Evolutionary conservation across 805 yeast genomes (phyloP).

Genomic region (Barnettozyma salicaria): DNA sequence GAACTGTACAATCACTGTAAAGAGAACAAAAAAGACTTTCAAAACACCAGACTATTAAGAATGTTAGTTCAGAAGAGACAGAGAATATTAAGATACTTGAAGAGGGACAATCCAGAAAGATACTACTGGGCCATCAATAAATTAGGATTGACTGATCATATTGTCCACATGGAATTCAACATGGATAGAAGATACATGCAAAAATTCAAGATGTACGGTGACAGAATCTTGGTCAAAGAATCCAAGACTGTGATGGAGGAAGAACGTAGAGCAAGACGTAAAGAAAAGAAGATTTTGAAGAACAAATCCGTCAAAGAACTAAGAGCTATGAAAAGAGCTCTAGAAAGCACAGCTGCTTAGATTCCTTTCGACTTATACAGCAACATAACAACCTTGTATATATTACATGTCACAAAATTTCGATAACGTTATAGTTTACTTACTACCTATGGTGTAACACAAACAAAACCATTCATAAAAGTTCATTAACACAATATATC

Average conservation of each 20-base stretch:
- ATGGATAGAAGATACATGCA: slow-evolving; percentile 75
- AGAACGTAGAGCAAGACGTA: slow-evolving; percentile 41
- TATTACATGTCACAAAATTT: background rate
- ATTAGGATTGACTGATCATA: slow-evolving; percentile 79
- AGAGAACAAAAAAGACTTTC: slow-evolving; percentile 65
- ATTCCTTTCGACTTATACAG: no score
- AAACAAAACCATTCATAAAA: background rate
- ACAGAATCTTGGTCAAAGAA: slow-evolving; percentile 54
- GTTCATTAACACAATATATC: no score
- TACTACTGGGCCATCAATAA: slow-evolving; percentile 84
- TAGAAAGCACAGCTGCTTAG: slow-evolving; percentile 15
- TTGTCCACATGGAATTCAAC: slow-evolving; percentile 72
- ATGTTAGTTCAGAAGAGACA: slow-evolving; percentile 89
- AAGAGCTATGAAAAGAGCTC: slow-evolving; percentile 22
- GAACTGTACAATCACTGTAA: slow-evolving; percentile 68
- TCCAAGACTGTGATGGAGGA: slow-evolving; percentile 43
- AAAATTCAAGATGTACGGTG: slow-evolving; percentile 74
- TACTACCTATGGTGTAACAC: no score
- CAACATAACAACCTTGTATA: slow-evolving; percentile 6
- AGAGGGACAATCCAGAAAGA: slow-evolving; percentile 69
- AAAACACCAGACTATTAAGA: slow-evolving; percentile 64
- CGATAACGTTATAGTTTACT: no score
- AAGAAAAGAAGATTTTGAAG: slow-evolving; percentile 36
- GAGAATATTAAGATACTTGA: slow-evolving; percentile 72
- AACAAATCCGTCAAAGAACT: slow-evolving; percentile 24